A percentile compares a stretch with the other conserved stretches of the same genome.
phyloP scores from a whole-genome alignment of 1,139 yeast species.

The Eremothecium coryli region DNA sequence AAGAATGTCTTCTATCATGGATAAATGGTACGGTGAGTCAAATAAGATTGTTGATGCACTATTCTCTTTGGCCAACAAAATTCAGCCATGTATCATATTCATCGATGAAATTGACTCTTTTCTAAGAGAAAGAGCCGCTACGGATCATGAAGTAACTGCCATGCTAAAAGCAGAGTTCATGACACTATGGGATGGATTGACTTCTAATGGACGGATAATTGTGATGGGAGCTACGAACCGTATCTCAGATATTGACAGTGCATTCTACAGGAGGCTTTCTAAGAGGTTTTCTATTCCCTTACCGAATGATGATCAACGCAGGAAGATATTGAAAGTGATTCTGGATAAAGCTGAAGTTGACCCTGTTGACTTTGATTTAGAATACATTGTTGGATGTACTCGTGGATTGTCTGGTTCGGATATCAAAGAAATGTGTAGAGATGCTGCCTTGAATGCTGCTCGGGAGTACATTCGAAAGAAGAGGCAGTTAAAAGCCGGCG shows the following conservation, averaged over 20 bases:
- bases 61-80: slow-evolving; percentile 78
- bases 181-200: slow-evolving; percentile 95
- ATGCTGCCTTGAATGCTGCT: slow-evolving; percentile 85
- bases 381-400: slow-evolving; percentile 52
- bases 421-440: slow-evolving; percentile 80
- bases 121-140: slow-evolving; percentile 71
- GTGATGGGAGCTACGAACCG: slow-evolving; percentile 95
- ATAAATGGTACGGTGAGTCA: slow-evolving; percentile 97
- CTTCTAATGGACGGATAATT: slow-evolving; percentile 65
- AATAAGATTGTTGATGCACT: slow-evolving; percentile 92
- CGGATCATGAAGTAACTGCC: slow-evolving; percentile 94
- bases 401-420: slow-evolving; percentile 86
- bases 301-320: slow-evolving; percentile 64
- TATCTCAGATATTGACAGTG: slow-evolving; percentile 83
- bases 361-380: slow-evolving; percentile 47
- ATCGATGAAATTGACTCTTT: slow-evolving; percentile 96
- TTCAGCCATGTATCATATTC: slow-evolving; percentile 90
- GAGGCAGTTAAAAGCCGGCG: slow-evolving; percentile 12
- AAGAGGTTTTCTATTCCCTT: slow-evolving; percentile 73
- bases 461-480: slow-evolving; percentile 62
- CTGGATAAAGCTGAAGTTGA: slow-evolving; percentile 58
- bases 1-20: slow-evolving; percentile 91
- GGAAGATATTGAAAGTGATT: slow-evolving; percentile 56
- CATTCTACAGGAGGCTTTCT: slow-evolving; percentile 88
- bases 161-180: slow-evolving; percentile 93